Base-by-base conservation (phyloP, 768 basidiomycete genomes). In the Hygrocybe coccinea region DNA sequence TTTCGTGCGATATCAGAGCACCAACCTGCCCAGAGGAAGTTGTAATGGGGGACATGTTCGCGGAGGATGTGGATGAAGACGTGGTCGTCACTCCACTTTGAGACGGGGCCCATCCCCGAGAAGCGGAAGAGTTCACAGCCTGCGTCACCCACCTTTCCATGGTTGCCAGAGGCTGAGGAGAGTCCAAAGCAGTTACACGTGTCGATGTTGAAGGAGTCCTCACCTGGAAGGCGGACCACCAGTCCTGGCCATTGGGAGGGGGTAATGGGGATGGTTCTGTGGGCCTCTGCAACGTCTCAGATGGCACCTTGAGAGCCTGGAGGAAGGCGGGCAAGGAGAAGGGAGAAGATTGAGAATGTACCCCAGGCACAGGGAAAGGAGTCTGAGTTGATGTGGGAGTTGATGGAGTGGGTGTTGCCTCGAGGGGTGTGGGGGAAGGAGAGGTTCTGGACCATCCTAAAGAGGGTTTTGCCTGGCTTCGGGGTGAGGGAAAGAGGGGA, bases 191-290 rank as follows among this genome's bases (percentile, higher is more conserved):
- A 54, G 12, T 58, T 54, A 0, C 50, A 29, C 9, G 50, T 71
- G 45, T 73, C 63, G 17, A 72, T 54, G 1, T 58, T 60, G 29
- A 70, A 70, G 1, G 14, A 25, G 34, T 65, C 59, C 0, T 62
- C 52, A 0, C 56, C 57, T 39, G 14, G 38, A 0, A 73, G 50
- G 0, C 62, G 55, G 0, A 76, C 59, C 0, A 75, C 69, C 0
- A 66, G 33, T 0, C 65, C 71, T 0, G 72, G 73, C 75, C 73
- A 79, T 41, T 77, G 76, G 0, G 66, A 64, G 0, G 54, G 64
- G n/a, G 67, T 62, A n/a, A 69, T 46, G 0, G 66, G 69, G 0
- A 74, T 62, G 5, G 59, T 69, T 1, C 64, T 56, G 36, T 72
- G 73, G 0, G 72, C 75, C 51, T 72, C 68, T 0, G 66, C 57